Evolutionary conservation across 441 rosid genomes (phyloP), one percentile per base, ranked within the genome.

Genomic region (Geranium incanum): DNA sequence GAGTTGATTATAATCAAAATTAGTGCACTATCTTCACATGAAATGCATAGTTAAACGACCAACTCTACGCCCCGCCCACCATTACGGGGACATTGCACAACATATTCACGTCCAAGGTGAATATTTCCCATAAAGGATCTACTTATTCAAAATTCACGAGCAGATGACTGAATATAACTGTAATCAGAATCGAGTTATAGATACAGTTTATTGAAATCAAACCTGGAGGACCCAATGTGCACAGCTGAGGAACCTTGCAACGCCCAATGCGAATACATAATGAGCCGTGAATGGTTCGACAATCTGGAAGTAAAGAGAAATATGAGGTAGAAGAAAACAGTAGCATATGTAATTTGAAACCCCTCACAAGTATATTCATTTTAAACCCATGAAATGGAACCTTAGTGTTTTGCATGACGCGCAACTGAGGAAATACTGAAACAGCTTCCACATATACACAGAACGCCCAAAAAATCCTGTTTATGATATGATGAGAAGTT

Each of bases 141-240:
- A 28, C 33, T 28, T 28, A 28, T 28, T 28, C 33, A 28, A 28
- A 28, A 28, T 21, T 21, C 21, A 21, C 21, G 21, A 21, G 21
- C 21, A 21, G 21, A 21, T 21, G 21, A 21, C 21, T 21, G 21
- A 21, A 21, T 21, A 21, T 21, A 21, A 21, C 21, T 13, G 23
- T 36, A 57, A 41, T 38, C 12, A 1, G 63, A 77, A 76, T 36
- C 60, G 67, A 69, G 37, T 36, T 3, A 59, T 1, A 41, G 6
- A 19, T 74, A 16, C 71, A 75, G 64, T 18, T 64, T 33, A 33
- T 23, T 68, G 18, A 73, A 75, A 79, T 67, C 85, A 74, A 79
- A 94, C 99, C 97, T 94, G 99, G 78, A 95, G 90, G 79, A 95
- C 97, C 99, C 99, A 95, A 75, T 95, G 99, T 41, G 99, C 99